phyloP scores from a whole-genome alignment of 805 yeast species.

The Ascoidea asiatica region DNA sequence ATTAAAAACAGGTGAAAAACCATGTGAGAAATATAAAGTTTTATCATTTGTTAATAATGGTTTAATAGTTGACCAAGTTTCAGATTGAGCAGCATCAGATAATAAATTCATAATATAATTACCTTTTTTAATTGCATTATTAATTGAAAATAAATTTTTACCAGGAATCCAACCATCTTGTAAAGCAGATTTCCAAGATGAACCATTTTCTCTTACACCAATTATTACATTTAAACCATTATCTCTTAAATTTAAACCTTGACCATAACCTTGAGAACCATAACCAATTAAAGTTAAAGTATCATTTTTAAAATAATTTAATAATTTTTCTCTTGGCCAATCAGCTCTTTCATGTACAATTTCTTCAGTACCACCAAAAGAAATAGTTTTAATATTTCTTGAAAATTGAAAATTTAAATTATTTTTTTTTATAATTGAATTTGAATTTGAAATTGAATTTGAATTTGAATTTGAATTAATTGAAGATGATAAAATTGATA shows the following conservation, averaged over 20 bases:
- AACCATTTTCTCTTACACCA: constrained; percentile 98
- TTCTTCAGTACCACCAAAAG: constrained; percentile 93
- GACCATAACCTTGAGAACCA: constrained; percentile 99
- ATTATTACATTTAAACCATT: constrained; percentile 94
- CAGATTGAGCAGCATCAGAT: constrained; percentile 99
- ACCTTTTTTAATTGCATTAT: constrained; percentile 88
- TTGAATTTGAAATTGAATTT: neutral
- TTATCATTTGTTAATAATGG: constrained; percentile 93
- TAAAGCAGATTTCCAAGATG: constrained; percentile 98
- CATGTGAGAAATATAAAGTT: constrained; percentile 98
- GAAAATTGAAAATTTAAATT: too few species aligned
- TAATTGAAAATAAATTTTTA: constrained; percentile 89
- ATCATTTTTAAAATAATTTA: constrained; percentile 94
- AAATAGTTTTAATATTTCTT: constrained; percentile 94
- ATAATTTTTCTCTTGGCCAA: constrained; percentile 97
- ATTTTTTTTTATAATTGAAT: too few species aligned
- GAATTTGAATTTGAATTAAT: neutral
- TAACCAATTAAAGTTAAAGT: constrained; percentile 96
- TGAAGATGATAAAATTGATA: neutral
- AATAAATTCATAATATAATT: constrained; percentile 94
- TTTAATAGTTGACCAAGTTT: constrained; percentile 82
- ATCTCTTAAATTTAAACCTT: constrained; percentile 98
- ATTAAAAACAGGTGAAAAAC: constrained; percentile 98
- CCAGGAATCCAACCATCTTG: constrained; percentile 99
- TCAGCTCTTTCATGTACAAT: constrained; percentile 96